phyloP scores from a whole-genome alignment of 169 alveolate species.

The Eimeria maxima region DNA sequence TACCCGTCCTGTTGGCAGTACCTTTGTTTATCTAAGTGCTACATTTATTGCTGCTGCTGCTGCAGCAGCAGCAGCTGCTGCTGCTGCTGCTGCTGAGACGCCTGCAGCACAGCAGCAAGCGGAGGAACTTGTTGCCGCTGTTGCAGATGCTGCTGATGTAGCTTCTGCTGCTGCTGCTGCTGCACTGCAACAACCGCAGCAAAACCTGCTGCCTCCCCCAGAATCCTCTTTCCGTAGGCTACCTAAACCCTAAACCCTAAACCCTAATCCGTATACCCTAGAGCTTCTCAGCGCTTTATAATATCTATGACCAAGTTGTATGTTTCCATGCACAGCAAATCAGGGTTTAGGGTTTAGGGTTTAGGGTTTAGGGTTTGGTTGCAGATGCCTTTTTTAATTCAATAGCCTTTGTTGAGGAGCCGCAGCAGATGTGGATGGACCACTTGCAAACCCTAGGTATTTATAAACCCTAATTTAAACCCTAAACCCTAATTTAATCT shows the following conservation, averaged over 20 bases:
- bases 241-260: background rate
- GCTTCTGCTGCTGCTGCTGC: background rate
- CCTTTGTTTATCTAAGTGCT: background rate
- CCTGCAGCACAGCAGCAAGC: background rate
- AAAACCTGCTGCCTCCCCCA: background rate
- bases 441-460: background rate
- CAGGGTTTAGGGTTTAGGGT: slow-evolving; percentile 3
- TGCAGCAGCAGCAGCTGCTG: slow-evolving; percentile 59
- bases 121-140: slow-evolving; percentile 19
- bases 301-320: background rate
- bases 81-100: slow-evolving; percentile 13
- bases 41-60: slow-evolving; percentile 34
- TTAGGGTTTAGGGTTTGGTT: slow-evolving; percentile 26
- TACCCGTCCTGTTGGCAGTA: background rate
- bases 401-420: background rate
- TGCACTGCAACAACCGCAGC: background rate
- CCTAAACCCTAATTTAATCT: slow-evolving; percentile 9
- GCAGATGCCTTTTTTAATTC: slow-evolving; percentile 36
- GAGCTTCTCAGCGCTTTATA: background rate
- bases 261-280: slow-evolving; percentile 3
- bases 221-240: slow-evolving; percentile 35
- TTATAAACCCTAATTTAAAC: background rate
- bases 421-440: background rate
- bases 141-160: background rate
- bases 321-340: background rate